Percentiles rank a stretch among this genome's conserved stretches.
phyloP scores from a whole-genome alignment of 345 rosid species.

The Boechera stricta region DNA sequence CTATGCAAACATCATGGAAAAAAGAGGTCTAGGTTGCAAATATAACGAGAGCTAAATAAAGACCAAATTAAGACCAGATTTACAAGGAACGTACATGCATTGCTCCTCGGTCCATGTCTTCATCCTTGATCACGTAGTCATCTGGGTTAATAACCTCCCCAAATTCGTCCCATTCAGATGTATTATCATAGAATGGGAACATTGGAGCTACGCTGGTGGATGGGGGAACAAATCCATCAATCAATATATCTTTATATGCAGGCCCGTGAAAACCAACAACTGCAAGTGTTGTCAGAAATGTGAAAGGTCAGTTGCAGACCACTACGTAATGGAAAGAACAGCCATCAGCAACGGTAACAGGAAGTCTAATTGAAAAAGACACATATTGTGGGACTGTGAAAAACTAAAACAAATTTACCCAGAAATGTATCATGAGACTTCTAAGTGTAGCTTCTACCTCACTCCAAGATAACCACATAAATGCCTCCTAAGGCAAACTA shows the following conservation, averaged over 20 bases:
- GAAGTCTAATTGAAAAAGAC: constrained; percentile 12
- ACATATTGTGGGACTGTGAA: constrained; percentile 24
- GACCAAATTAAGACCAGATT: constrained; percentile 13
- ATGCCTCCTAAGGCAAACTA: constrained; percentile 29
- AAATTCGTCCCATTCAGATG: constrained; percentile 94
- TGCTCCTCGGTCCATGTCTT: constrained; percentile 74
- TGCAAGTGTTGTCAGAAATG: constrained; percentile 42
- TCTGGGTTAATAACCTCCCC: constrained; percentile 98
- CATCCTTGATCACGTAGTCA: constrained; percentile 89
- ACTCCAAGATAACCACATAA: background rate
- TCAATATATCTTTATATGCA: constrained; percentile 72
- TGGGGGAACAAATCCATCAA: constrained; percentile 94
- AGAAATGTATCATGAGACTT: constrained; percentile 25
- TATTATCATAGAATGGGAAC: constrained; percentile 87
- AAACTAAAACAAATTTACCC: background rate
- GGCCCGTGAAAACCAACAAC: constrained; percentile 64
- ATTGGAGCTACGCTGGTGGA: constrained; percentile 85
- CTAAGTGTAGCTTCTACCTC: constrained; percentile 19
- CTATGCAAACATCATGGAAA: constrained; percentile 26
- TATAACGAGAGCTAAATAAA: constrained; percentile 9
- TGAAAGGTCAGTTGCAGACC: constrained; percentile 32
- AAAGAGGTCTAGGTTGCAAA: constrained; percentile 9
- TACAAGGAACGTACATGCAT: constrained; percentile 60
- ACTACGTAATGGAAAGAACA: constrained; percentile 3
- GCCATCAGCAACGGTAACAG: background rate